Conservation (phyloP, 2,329 filamentous ascomycete species). For the Diplodia seriata region DNA sequence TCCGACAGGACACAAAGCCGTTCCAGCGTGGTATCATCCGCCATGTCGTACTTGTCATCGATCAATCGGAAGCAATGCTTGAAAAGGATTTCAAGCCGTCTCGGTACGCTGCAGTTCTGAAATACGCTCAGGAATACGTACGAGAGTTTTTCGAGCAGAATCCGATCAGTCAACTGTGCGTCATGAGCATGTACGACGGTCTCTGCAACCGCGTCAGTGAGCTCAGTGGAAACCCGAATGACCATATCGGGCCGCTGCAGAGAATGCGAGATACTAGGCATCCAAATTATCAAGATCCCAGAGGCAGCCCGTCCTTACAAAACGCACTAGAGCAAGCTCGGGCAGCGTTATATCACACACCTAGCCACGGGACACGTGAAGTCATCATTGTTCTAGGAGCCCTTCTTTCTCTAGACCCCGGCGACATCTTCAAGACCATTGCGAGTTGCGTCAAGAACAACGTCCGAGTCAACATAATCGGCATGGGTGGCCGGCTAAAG, state of each 20-base stretch:
- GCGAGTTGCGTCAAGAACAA: slow-evolving; percentile 77
- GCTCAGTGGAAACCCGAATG: slow-evolving; percentile 87
- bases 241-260: slow-evolving; percentile 81
- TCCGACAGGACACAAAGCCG: slow-evolving; percentile 92
- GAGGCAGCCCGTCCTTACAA: slow-evolving; percentile 69
- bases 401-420: slow-evolving; percentile 86
- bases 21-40: slow-evolving; percentile 96
- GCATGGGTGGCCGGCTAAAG: slow-evolving; percentile 87
- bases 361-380: slow-evolving; percentile 90
- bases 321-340: slow-evolving; percentile 96
- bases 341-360: slow-evolving; percentile 89
- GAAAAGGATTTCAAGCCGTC: slow-evolving; percentile 95
- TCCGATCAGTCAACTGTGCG: slow-evolving; percentile 92
- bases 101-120: slow-evolving; percentile 80
- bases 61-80: slow-evolving; percentile 91
- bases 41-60: slow-evolving; percentile 89
- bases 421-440: slow-evolving; percentile 94
- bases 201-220: slow-evolving; percentile 85
- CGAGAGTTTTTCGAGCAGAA: slow-evolving; percentile 98
- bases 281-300: slow-evolving; percentile 67
- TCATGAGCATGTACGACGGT: slow-evolving; percentile 92
- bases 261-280: slow-evolving; percentile 67
- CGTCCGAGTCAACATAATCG: slow-evolving; percentile 87
- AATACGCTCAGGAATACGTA: slow-evolving; percentile 86
- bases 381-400: slow-evolving; percentile 92